Conservation (phyloP, 179 eudicot species). For the Drosera spatulata region DNA sequence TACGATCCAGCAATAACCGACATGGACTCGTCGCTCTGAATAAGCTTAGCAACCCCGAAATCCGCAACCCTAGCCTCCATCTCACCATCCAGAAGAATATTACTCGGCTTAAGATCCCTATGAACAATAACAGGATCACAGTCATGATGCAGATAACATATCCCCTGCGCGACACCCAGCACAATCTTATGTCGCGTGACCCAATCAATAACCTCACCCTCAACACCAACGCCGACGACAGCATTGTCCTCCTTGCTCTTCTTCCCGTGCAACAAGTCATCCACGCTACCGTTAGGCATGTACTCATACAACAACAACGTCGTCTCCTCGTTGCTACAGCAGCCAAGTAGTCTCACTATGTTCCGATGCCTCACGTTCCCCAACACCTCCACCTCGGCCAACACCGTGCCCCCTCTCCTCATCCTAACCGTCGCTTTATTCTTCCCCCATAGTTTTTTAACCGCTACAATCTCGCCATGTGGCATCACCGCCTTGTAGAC, state of each 20-base stretch:
- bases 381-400: conserved; percentile 86
- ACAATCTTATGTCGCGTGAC: conserved; percentile 71
- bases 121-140: conserved; percentile 91
- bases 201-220: conserved; percentile 66
- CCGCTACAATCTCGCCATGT: conserved; percentile 88
- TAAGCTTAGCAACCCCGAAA: conserved; percentile 89
- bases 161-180: conserved; percentile 90
- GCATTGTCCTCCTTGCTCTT: conserved; percentile 21
- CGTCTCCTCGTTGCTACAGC: conserved; percentile 64
- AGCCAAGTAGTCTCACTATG: conserved; percentile 82
- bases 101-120: conserved; percentile 84
- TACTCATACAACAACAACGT: conserved; percentile 91
- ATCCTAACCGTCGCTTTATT: conserved; percentile 38
- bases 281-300: conserved; percentile 97
- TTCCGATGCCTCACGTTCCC: conserved; percentile 91
- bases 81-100: conserved; percentile 63
- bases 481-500: conserved; percentile 96
- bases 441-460: conserved; percentile 85
- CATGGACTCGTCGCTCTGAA: conserved; percentile 66
- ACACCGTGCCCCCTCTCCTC: conserved; percentile 29
- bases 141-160: conserved; percentile 86
- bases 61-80: conserved; percentile 98
- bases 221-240: background rate
- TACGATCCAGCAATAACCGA: conserved; percentile 96
- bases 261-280: conserved; percentile 74